Conservation (phyloP, 768 basidiomycete genomes). For the Kwoniella bestiolae region DNA sequence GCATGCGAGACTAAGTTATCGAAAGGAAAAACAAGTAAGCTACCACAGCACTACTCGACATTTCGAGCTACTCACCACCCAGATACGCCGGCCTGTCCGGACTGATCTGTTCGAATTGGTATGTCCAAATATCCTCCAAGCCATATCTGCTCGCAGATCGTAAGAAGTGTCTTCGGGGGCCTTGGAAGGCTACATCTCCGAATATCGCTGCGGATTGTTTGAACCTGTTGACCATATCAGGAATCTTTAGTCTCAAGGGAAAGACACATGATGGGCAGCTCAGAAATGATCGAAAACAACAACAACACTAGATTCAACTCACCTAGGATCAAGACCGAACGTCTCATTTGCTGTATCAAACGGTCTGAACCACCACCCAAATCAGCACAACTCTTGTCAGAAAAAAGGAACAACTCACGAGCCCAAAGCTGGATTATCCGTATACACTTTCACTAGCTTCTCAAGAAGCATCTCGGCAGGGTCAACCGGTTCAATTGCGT, state of each 20-base stretch:
- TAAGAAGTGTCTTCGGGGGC: constrained; percentile 44
- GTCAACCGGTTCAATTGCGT: constrained; percentile 34
- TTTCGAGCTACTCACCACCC: constrained; percentile 25
- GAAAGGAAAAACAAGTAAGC: too few relatives aligned
- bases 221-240: constrained; percentile 17
- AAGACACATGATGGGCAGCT: background rate
- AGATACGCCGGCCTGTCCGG: constrained; percentile 5
- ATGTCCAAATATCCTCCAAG: constrained; percentile 45
- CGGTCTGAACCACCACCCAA: constrained; percentile 30
- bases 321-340: constrained; percentile 43
- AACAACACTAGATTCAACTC: background rate
- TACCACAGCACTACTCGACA: too few relatives aligned
- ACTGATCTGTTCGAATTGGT: constrained; percentile 43
- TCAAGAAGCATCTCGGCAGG: background rate
- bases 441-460: constrained; percentile 35
- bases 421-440: constrained; percentile 38
- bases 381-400: background rate
- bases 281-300: too few relatives aligned
- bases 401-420: constrained; percentile 26
- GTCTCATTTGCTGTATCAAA: constrained; percentile 52
- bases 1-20: constrained; percentile 18
- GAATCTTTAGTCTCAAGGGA: background rate
- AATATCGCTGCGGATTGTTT: constrained; percentile 46
- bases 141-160: constrained; percentile 34
- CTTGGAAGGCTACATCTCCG: constrained; percentile 52